These are phyloP conservation scores for Amyloporia xantha DNA, from an alignment of 768 basidiomycete genomes.

Conservation along the genomic window DNA sequence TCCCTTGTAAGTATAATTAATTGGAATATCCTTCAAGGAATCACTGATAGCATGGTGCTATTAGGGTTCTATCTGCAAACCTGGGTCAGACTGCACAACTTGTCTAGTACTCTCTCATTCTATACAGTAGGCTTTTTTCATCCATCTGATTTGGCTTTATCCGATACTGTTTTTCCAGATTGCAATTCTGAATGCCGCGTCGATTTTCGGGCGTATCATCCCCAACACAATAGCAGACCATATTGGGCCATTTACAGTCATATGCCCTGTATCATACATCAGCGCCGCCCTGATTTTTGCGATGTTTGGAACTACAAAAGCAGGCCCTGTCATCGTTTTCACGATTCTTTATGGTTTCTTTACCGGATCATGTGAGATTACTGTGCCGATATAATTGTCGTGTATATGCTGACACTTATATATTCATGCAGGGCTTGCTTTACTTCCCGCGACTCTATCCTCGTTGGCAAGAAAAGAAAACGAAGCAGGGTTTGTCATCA, in stretches of 20 bases:
- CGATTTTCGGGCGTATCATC: conserved; percentile 46
- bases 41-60: too few species aligned
- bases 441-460: conserved; percentile 9
- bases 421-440: conserved; percentile 10
- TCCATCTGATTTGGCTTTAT: background rate
- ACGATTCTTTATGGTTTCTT: conserved; percentile 40
- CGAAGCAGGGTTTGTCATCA: conserved; percentile 10
- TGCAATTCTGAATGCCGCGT: conserved; percentile 45
- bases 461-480: conserved; percentile 2
- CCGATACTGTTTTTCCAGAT: conserved; percentile 25
- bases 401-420: background rate
- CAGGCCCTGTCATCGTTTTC: conserved; percentile 31
- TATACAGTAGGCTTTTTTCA: conserved; percentile 8
- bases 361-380: conserved; percentile 32
- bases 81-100: conserved; percentile 6
- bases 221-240: conserved; percentile 47
- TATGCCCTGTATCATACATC: conserved; percentile 26
- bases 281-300: conserved; percentile 33
- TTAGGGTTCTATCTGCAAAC: conserved; percentile 15
- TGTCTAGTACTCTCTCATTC: conserved; percentile 11
- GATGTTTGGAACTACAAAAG: conserved; percentile 28
- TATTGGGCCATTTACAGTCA: conserved; percentile 40
- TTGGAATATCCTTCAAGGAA: too few species aligned
- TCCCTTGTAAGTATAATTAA: conserved; percentile 16
- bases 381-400: background rate